phyloP scores from a whole-genome alignment of 768 basidiomycete species.

The Amanita rubescens region DNA sequence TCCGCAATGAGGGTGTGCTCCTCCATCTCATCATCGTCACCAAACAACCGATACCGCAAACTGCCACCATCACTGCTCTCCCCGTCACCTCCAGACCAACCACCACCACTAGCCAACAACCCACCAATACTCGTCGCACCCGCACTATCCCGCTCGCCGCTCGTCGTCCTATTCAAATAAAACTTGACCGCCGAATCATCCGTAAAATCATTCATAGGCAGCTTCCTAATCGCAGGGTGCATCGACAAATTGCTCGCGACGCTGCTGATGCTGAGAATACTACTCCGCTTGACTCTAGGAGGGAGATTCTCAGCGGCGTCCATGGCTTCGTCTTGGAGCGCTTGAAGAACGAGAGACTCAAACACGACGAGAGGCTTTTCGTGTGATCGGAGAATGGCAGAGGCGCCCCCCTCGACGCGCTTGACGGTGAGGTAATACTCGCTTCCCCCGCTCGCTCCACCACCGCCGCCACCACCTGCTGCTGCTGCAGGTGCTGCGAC shows the following conservation, averaged over 20 bases:
- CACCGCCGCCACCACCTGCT: too few relatives aligned
- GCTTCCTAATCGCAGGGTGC: slow-evolving; percentile 91
- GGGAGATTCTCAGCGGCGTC: not conserved
- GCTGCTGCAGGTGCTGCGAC: too few relatives aligned
- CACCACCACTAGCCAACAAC: not conserved
- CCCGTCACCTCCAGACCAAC: not conserved
- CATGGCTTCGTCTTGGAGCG: slow-evolving; percentile 44
- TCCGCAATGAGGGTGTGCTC: slow-evolving; percentile 37
- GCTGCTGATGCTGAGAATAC: slow-evolving; percentile 91
- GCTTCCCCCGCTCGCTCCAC: too few relatives aligned
- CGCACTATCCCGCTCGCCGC: not conserved
- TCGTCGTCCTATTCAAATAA: slow-evolving; percentile 79
- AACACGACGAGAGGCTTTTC: slow-evolving; percentile 89
- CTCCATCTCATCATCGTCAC: slow-evolving; percentile 34
- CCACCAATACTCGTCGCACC: not conserved
- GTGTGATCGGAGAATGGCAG: slow-evolving; percentile 58
- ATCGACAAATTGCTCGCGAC: slow-evolving; percentile 85
- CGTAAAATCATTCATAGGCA: slow-evolving; percentile 96
- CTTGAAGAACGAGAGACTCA: slow-evolving; percentile 74
- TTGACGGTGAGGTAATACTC: slow-evolving; percentile 91
- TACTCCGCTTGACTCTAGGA: slow-evolving; percentile 88
- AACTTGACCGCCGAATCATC: slow-evolving; percentile 97
- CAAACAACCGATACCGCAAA: slow-evolving; percentile 6
- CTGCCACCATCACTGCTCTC: not conserved
- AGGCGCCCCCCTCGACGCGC: slow-evolving; percentile 83